These are phyloP conservation scores for Apiotrichum mycotoxinovorans DNA, from an alignment of 1,284 basidiomycete species.

Conservation along the genomic window DNA sequence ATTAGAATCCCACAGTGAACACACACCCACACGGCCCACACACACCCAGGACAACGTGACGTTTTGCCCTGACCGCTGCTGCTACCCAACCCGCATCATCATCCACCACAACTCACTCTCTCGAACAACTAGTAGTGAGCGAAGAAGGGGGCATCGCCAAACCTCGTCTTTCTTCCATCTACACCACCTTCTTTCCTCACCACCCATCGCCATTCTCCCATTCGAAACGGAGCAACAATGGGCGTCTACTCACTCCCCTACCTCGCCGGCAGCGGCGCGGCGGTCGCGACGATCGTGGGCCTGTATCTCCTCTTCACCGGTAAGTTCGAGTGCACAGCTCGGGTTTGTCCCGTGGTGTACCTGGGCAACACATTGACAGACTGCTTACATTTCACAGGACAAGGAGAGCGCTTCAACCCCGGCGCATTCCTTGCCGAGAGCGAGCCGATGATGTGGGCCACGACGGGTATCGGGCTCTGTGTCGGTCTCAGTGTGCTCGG, in stretches of 20 bases:
- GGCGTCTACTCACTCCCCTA: constrained; percentile 10
- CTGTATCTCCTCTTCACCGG: constrained; percentile 85
- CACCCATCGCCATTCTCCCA: not conserved
- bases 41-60: not conserved
- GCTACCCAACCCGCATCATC: not conserved
- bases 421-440: constrained; percentile 89
- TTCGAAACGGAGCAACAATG: constrained; percentile 2
- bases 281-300: constrained; percentile 60
- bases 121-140: no score
- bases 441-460: constrained; percentile 89
- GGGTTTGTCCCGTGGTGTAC: not conserved
- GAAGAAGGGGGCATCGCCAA: no score
- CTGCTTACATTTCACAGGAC: constrained; percentile 55
- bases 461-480: constrained; percentile 85
- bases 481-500: constrained; percentile 91
- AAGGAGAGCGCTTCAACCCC: constrained; percentile 85
- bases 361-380: constrained; percentile 16
- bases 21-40: no score
- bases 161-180: not conserved
- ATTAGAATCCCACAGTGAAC: no score
- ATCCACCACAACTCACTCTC: no score
- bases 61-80: not conserved
- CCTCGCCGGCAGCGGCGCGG: not conserved
- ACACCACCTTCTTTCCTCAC: not conserved
- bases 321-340: constrained; percentile 36